phyloP scores from a whole-genome alignment of 345 rosid genomes.

The Eucalyptus erythrocorys region DNA sequence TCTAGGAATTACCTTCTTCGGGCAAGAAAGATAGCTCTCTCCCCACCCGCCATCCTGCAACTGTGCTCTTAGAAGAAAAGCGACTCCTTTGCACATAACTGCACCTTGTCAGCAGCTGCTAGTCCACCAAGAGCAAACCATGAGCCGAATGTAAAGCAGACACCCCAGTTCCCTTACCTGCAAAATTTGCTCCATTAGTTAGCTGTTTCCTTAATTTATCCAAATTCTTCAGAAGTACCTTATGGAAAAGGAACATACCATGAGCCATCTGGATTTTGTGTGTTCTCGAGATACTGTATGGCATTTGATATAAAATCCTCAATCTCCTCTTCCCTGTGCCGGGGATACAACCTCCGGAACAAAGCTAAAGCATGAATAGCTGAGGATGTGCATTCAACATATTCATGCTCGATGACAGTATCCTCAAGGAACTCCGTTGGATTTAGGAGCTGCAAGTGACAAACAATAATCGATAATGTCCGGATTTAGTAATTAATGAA shows the following conservation, averaged over 20 bases:
- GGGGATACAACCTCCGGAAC: conserved; percentile 33
- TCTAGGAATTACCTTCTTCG: conserved; percentile 15
- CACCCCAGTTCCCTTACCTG: conserved; percentile 51
- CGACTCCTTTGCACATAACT: conserved; percentile 19
- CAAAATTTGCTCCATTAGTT: not conserved
- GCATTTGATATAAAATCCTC: conserved; percentile 28
- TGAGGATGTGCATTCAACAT: conserved; percentile 41
- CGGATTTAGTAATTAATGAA: not conserved
- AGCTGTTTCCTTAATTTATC: not conserved
- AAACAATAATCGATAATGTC: not conserved
- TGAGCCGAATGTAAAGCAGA: conserved; percentile 38
- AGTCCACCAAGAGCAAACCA: conserved; percentile 37
- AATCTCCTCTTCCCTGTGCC: conserved; percentile 31
- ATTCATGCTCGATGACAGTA: conserved; percentile 25
- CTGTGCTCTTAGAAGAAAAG: conserved; percentile 29
- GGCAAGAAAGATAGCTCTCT: conserved; percentile 43
- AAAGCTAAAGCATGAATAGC: conserved; percentile 18
- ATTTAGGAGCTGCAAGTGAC: conserved; percentile 32
- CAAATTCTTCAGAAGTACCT: not conserved
- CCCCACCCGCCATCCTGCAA: conserved; percentile 43
- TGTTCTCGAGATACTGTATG: conserved; percentile 5
- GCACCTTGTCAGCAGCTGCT: conserved; percentile 29
- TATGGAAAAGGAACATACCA: conserved; percentile 10
- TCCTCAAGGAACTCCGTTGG: conserved; percentile 46
- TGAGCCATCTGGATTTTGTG: conserved; percentile 42